Base-by-base conservation (phyloP, 345 rosid genomes). In the Theobroma cacao region DNA sequence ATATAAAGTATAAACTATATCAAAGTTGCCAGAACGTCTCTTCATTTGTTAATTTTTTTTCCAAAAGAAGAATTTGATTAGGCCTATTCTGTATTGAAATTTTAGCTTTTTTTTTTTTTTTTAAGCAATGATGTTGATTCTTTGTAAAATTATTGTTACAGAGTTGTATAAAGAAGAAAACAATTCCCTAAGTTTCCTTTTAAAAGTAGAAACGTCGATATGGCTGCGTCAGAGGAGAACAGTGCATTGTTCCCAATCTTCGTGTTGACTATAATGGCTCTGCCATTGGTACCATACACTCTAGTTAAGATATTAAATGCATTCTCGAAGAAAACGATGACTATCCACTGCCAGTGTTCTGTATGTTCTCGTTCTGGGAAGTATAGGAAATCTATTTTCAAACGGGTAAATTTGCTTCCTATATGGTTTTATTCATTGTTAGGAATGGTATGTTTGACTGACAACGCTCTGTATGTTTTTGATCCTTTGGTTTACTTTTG, bases 151-250 rank as follows among this genome's bases (percentile, higher is more conserved):
- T 72, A 33, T 70, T 70, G 9, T 48, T 24, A 41, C 58, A 70
- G 58, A 47, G 74, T 69, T 48, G 15, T 48, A 17, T 48, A 50
- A 68, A 68, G 56, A 68, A 68, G 73, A 66, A 68, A 45, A 26
- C 2, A 43, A 43, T 28, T 68, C 36, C 38, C 45, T 45, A 30
- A 45, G 33, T 26, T 68, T n/a, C 26, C 8, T 26, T 70, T 68
- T 80, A 31, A 28, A 72, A 77, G 41, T 72, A 60, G 83, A 72
- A 81, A 33, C 79, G 76, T 85, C 13, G 22, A 63, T 67, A 94
- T 96, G 99, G 98, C 93, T 77, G 93, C 94, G 3, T 87, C 98
- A 0, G 98, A 97, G 79, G 99, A 97, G 87, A 97, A 81, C 73
- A 90, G 95, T 80, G 89, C 94, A 0, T 71, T 97, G 89, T 97